A percentile compares a stretch with the other conserved stretches of the same genome.
Conservation (phyloP, 306 rosid genomes). For the Psophocarpus tetragonolobus region DNA sequence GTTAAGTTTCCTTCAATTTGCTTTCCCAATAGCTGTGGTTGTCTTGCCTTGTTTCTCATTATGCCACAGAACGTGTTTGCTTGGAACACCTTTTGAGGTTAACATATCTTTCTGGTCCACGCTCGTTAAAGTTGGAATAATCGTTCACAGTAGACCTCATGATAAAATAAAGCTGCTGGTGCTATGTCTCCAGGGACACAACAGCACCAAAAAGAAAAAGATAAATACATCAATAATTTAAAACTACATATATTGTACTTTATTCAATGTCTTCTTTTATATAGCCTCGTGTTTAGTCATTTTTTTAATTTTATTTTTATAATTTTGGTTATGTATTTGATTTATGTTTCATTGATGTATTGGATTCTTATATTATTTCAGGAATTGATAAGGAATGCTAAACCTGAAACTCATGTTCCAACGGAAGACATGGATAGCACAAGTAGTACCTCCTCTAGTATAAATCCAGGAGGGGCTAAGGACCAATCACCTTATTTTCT, state of each 20-base stretch:
- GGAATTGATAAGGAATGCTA: constrained; percentile 39
- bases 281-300: neutral
- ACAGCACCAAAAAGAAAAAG: neutral
- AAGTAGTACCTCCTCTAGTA: constrained; percentile 54
- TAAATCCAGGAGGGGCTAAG: constrained; percentile 41
- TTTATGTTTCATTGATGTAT: neutral
- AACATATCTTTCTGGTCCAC: neutral
- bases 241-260: neutral
- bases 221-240: constrained; percentile 17
- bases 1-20: neutral
- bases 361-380: constrained; percentile 34
- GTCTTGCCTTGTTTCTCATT: constrained; percentile 6
- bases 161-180: constrained; percentile 10
- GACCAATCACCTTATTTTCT: constrained; percentile 48
- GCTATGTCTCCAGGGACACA: neutral
- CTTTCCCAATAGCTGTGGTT: neutral
- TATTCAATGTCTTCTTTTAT: neutral
- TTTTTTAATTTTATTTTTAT: neutral
- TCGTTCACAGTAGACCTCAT: neutral
- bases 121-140: constrained; percentile 6
- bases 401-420: constrained; percentile 36
- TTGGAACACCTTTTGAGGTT: constrained; percentile 10
- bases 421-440: constrained; percentile 47
- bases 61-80: constrained; percentile 14
- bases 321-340: constrained; percentile 17